Conservation (phyloP, 352 stramenopile species). For the Phytophthora tubulina region DNA sequence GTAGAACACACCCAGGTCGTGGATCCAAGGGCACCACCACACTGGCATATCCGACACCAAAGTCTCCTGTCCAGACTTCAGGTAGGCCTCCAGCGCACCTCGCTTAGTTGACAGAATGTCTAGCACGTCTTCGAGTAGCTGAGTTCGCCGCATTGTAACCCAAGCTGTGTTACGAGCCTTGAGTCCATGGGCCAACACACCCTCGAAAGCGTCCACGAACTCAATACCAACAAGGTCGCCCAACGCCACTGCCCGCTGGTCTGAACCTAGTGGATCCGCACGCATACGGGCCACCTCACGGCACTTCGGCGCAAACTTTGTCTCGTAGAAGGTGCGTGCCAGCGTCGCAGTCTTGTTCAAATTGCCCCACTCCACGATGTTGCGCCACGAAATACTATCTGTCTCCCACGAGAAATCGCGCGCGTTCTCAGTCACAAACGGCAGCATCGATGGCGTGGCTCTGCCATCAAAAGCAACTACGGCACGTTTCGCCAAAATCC, state of each 20-base stretch:
- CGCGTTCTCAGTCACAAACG: conserved; percentile 45
- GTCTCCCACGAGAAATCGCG: conserved; percentile 78
- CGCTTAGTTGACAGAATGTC: conserved; percentile 61
- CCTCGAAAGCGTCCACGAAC: conserved; percentile 89
- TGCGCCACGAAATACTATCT: conserved; percentile 85
- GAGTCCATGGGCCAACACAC: conserved; percentile 80
- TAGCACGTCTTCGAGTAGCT: conserved; percentile 78
- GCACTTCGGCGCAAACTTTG: conserved; percentile 81
- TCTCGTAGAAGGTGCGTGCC: conserved; percentile 71
- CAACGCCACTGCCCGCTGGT: conserved; percentile 78
- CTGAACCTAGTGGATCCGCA: conserved; percentile 76
- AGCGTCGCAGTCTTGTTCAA: conserved; percentile 83
- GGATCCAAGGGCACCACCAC: conserved; percentile 92
- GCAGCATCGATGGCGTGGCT: conserved; percentile 37
- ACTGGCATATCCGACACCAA: conserved; percentile 84
- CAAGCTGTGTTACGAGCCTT: conserved; percentile 89
- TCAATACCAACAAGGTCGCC: conserved; percentile 86
- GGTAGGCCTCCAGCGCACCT: conserved; percentile 50
- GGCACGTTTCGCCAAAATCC: conserved; percentile 75
- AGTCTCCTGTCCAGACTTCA: conserved; percentile 68
- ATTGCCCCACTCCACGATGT: conserved; percentile 84
- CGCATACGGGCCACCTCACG: conserved; percentile 83
- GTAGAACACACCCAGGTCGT: conserved; percentile 82
- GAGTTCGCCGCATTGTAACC: conserved; percentile 80
- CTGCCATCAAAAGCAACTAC: conserved; percentile 44